Base-by-base conservation (phyloP, 495 filamentous ascomycete species). In the Clohesyomyces aquaticus region DNA sequence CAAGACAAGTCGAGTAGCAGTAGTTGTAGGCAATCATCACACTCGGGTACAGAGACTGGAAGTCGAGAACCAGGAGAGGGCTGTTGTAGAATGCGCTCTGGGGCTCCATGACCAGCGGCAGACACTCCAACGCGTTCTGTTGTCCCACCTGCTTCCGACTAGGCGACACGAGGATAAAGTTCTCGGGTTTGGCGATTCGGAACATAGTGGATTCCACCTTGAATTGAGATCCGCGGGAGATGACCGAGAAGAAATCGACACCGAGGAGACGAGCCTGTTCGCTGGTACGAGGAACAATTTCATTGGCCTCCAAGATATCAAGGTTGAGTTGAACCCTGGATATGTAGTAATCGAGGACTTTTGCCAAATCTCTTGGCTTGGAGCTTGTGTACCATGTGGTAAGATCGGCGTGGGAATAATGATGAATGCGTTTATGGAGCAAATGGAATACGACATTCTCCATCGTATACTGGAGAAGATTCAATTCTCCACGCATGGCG, bases 21-120 rank as follows among this genome's bases (percentile, higher is more conserved):
- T 97, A 96, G 72, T 98, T 98, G 76, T 98, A 97, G 0, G 94
- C 94, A 68, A 98, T 97, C 92, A 98, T 98, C 49, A 98, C 87
- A 71, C 91, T 96, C 2, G 94, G 94, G 71, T 98, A 98, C 23
- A 98, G 79, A 26, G 90, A 94, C 73, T 98, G 95, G 66, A 98
- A 98, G 75, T 98, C 94, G 11, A 98, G 80, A 0, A 98, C 94
- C 11, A 98, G 71, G 12, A 98, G 72, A 0, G 94, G 94, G 61
- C 90, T 93, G 27, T 79, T 90, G 73, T 98, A 98, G 70, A 98
- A 98, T 29, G 86, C 88, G 57, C 93, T 97, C 72, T 94, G 91
- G 1, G 94, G 94, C 70, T 98, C 94, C 94, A 98, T 97, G 32
- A 98, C 95, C 51, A 98, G 78, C 4, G 94, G 95, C 23, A 97